Base-by-base conservation (phyloP, 139 green algal genomes). In the Picochlorum sp. region DNA sequence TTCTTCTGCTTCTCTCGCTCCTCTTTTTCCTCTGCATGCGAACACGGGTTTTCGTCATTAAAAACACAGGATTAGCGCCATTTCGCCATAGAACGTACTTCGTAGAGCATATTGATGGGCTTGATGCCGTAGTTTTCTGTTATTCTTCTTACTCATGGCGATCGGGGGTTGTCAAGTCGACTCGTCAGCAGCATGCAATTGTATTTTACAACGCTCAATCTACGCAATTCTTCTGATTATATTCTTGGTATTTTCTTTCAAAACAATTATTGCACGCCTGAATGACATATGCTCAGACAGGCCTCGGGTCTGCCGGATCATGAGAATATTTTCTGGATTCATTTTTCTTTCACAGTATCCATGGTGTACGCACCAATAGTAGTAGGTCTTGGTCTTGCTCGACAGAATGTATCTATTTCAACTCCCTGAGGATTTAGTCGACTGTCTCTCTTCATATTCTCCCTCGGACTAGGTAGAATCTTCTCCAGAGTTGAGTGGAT, bases 121-220 rank as follows among this genome's bases (percentile, higher is more conserved):
- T 4, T 52, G 54, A 14, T 30, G 24, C 24, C 68, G 31, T 11
- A 52, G 65, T 8, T 26, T 30, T 28, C 63, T 63, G 24, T 75
- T 75, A 50, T 75, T 75, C 37, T 75, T 75, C 23, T 70, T 75
- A 38, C 11, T 41, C 68, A 75, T 75, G 47, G n/a, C 15, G 16
- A 51, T n/a, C 15, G 45, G 2, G 15, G 6, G 15, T 24, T 54
- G 47, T 13, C 23, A 5, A 20, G 6, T 54, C 6, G 18, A 54
- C 15, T 26, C n/a, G 47, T 21, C 18, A 24, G 3, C 5, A 54
- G 47, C 16, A 21, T 26, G 16, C 18, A 20, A 6, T 54, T 51
- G 45, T 51, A 20, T 18, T 51, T 51, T 54, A 21, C 47, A 54
- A 54, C 47, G 34, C 34, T 41, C 5, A 30, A 30, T 41, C 34